Base-by-base conservation (phyloP, 331 rosid genomes). In the Rhamnella rubrinervis region DNA sequence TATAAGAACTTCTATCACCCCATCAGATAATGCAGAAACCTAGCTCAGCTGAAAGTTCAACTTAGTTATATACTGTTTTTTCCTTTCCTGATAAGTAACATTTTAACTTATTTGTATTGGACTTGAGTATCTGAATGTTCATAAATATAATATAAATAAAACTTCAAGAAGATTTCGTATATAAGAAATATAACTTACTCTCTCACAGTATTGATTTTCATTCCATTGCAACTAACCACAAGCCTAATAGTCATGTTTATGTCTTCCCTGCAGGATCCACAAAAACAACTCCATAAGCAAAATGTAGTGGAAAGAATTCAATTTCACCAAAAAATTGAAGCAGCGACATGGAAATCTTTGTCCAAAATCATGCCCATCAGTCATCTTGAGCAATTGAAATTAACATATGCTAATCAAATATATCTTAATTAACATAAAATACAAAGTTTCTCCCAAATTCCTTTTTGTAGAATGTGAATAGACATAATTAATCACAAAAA, bases 241-340 rank as follows among this genome's bases (percentile, higher is more conserved):
- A 93, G 95, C 82, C 98, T 90, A 31, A 93, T 91, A 67, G 93
- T 87, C 98, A 93, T 93, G 75, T 72, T 77, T 73, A 93, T 81
- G 73, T 93, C 95, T 71, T 87, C 95, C 86, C 98, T 93, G 96
- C 70, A 67, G 62, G 64, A 73, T 65, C 68, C 56, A 7, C 31
- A 17, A 77, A 58, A 31, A 31, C 46, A 76, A 47, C 58, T 49
- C 14, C n/a, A 59, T 70, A 7, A 40, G 66, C 25, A 75, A 75
- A 73, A 81, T 28, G 21, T 59, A 44, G 46, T 20, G 59, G 23
- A 52, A 25, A 50, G 40, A 74, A 39, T 79, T 56, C 51, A 75
- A 46, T 53, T 20, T 23, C 66, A 13, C 59, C 62, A 87, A 82
- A 31, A 31, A 31, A 31, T 49, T 50, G 78, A 31, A 68, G 55